phyloP scores from a whole-genome alignment of 192 early-diverging fungal genomes.

The Geranomyces variabilis region DNA sequence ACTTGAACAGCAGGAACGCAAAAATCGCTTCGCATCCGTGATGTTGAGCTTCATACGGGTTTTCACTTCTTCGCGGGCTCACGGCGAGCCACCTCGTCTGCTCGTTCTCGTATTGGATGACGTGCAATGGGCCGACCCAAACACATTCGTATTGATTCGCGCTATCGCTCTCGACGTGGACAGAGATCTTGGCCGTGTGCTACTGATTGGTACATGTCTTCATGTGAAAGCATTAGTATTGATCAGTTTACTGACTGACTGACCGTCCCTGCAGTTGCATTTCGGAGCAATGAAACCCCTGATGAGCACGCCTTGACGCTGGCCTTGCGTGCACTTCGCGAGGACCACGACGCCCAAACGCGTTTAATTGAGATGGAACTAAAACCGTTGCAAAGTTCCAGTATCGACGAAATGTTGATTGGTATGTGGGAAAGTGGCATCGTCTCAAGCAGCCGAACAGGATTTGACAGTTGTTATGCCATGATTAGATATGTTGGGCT shows the following conservation, averaged over 20 bases:
- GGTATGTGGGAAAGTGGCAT: background rate
- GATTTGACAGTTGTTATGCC: too few relatives aligned
- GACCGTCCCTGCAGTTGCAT: constrained; percentile 22
- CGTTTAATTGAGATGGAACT: constrained; percentile 18
- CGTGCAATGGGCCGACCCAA: constrained; percentile 38
- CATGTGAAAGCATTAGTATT: too few relatives aligned
- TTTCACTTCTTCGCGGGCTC: constrained; percentile 13
- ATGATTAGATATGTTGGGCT: too few relatives aligned
- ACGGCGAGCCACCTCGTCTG: background rate
- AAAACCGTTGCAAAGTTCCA: background rate
- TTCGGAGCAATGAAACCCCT: constrained; percentile 35
- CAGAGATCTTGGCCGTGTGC: background rate
- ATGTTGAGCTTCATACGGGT: constrained; percentile 37
- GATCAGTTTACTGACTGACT: background rate
- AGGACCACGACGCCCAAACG: background rate
- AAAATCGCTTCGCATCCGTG: constrained; percentile 35
- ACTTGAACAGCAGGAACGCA: constrained; percentile 30
- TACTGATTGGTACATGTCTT: constrained; percentile 6
- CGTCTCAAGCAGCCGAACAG: too few relatives aligned
- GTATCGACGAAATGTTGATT: background rate
- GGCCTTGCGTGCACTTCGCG: background rate
- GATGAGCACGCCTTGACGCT: constrained; percentile 19
- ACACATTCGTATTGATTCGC: constrained; percentile 29
- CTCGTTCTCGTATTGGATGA: constrained; percentile 44
- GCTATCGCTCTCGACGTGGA: constrained; percentile 34